phyloP scores from a whole-genome alignment of 2,329 filamentous ascomycete genomes.

The Paracoccidioides lutzii region DNA sequence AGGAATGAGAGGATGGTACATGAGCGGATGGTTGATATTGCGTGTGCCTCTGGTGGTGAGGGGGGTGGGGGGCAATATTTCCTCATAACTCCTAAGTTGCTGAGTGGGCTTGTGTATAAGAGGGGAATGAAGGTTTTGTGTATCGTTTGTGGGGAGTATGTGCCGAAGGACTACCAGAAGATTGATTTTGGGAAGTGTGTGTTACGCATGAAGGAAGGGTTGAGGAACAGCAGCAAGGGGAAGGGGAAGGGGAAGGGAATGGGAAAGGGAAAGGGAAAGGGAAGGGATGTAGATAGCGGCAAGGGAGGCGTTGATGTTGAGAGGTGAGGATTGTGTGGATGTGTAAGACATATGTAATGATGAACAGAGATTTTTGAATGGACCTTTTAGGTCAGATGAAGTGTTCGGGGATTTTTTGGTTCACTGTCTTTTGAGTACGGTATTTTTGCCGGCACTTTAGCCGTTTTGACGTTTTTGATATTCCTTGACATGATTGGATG shows the following conservation, averaged over 20 bases:
- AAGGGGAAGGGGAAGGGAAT: constrained; percentile 2
- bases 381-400: neutral
- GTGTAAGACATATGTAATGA: neutral
- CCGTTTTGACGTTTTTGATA: neutral
- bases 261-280: neutral
- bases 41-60: constrained; percentile 48
- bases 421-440: neutral
- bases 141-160: constrained; percentile 73
- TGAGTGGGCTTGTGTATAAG: constrained; percentile 75
- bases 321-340: neutral
- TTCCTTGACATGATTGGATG: neutral
- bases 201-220: constrained; percentile 22
- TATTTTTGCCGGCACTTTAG: neutral
- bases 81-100: constrained; percentile 90
- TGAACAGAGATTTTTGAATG: neutral
- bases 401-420: neutral
- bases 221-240: constrained; percentile 5
- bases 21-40: constrained; percentile 95
- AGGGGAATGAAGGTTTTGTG: constrained; percentile 84
- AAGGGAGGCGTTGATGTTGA: neutral
- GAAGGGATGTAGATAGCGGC: neutral
- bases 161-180: constrained; percentile 28
- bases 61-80: constrained; percentile 59
- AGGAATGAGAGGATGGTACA: constrained; percentile 97
- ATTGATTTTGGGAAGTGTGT: constrained; percentile 28